Evolutionary conservation across 352 stramenopile species (phyloP).

Genomic region (Phytophthora sansomeana): DNA sequence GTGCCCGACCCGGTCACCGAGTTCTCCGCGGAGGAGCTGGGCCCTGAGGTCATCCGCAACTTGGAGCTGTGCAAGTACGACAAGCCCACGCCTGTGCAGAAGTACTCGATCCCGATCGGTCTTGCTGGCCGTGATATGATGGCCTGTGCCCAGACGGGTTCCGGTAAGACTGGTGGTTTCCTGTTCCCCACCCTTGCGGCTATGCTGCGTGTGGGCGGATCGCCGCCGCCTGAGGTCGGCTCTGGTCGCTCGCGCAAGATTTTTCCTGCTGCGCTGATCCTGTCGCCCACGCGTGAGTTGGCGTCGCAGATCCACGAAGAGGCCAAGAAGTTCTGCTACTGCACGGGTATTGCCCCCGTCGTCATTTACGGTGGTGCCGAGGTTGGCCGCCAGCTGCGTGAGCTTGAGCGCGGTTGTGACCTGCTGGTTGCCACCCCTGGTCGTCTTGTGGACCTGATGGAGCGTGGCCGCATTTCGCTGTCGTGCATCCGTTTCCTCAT

Average conservation of each 20-base stretch:
- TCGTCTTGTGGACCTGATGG: slow-evolving; percentile 97
- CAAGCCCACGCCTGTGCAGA: slow-evolving; percentile 99
- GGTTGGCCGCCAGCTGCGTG: slow-evolving; percentile 86
- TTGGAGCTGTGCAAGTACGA: slow-evolving; percentile 94
- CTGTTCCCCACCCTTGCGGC: slow-evolving; percentile 97
- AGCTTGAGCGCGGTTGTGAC: slow-evolving; percentile 94
- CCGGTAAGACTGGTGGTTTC: slow-evolving; percentile 97
- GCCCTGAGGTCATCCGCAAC: slow-evolving; percentile 94
- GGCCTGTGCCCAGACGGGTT: slow-evolving; percentile 99
- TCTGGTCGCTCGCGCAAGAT: slow-evolving; percentile 80
- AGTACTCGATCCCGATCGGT: slow-evolving; percentile 99
- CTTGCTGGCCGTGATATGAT: slow-evolving; percentile 97
- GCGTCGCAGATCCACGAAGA: slow-evolving; percentile 97
- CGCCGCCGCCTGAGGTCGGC: slow-evolving; percentile 53
- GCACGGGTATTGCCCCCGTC: slow-evolving; percentile 94
- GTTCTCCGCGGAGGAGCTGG: slow-evolving; percentile 92
- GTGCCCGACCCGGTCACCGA: slow-evolving; percentile 92
- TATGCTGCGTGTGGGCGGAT: slow-evolving; percentile 91
- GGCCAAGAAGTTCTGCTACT: slow-evolving; percentile 97
- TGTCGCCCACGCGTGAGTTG: slow-evolving; percentile 96
- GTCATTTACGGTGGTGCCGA: slow-evolving; percentile 96
- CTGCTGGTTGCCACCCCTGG: slow-evolving; percentile 98
- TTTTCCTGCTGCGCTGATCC: slow-evolving; percentile 93
- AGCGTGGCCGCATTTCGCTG: slow-evolving; percentile 94
- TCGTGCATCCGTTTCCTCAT: slow-evolving; percentile 94